A percentile compares a stretch with the other conserved stretches of the same genome.
These are phyloP conservation scores for Mycogone perniciosa DNA, from an alignment of 2,329 filamentous ascomycete genomes.

Conservation along the genomic window DNA sequence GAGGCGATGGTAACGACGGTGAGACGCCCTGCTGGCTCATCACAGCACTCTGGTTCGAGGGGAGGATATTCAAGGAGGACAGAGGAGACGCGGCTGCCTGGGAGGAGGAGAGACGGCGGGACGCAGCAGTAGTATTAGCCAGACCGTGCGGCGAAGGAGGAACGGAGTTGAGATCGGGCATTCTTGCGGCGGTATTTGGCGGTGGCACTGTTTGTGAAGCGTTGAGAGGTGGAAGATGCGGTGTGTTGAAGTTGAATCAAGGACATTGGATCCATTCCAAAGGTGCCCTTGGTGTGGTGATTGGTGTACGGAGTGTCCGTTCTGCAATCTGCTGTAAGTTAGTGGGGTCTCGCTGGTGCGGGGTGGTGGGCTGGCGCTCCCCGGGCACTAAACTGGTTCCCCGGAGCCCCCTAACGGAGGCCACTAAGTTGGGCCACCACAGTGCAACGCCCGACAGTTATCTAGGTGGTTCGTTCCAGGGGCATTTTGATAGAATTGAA, in stretches of 20 bases:
- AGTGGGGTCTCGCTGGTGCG: not conserved
- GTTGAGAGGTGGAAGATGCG: conserved; percentile 9
- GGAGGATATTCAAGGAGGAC: conserved; percentile 46
- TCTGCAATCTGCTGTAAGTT: not conserved
- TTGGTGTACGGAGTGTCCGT: not conserved
- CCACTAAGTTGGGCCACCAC: too few relatives aligned
- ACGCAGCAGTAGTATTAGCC: conserved; percentile 30
- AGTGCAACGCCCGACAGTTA: too few relatives aligned
- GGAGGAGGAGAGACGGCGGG: conserved; percentile 39
- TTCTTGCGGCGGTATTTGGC: conserved; percentile 19
- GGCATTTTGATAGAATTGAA: not conserved
- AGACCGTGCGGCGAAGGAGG: conserved; percentile 43
- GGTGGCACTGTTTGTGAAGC: not conserved
- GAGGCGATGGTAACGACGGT: conserved; percentile 25
- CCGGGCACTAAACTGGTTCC: not conserved
- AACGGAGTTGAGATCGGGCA: conserved; percentile 53
- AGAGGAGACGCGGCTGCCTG: conserved; percentile 34
- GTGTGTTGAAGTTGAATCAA: conserved; percentile 6
- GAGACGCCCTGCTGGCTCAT: conserved; percentile 30
- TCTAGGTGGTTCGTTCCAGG: too few relatives aligned
- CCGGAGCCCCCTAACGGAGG: too few relatives aligned
- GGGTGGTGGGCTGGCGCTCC: not conserved
- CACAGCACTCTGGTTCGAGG: conserved; percentile 48
- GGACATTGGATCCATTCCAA: conserved; percentile 9
- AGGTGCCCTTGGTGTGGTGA: not conserved